Base-by-base conservation (phyloP, 176 grass and related monocot species). In the Paspalum notatum region DNA sequence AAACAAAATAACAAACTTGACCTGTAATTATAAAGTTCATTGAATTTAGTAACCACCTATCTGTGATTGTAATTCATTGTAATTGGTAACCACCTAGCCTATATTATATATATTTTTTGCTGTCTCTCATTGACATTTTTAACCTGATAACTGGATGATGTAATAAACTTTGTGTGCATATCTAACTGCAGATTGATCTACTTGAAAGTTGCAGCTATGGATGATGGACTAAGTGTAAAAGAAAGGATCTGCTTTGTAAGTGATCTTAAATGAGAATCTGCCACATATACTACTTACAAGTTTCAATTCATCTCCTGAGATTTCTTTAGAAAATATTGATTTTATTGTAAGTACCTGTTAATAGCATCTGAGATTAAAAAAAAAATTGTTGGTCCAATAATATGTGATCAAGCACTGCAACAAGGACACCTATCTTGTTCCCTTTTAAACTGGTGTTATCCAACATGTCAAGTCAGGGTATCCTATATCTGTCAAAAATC, bases 101-200 rank as follows among this genome's bases (percentile, higher is more conserved):
- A 43, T 65, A 58, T 8, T 84, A 66, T 55, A n/a, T n/a, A n/a
- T n/a, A 3, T 47, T 38, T 41, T 41, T 49, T 43, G 25, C 10
- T 48, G 14, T 55, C 18, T 37, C 9, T 57, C 47, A 46, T 4
- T 54, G 73, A 32, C 7, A 45, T 84, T 6, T 88, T 78, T 71
- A 67, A 74, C 26, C 12, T 51, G 37, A 68, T 78, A 16, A 78
- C 48, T 78, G 82, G 45, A 8, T 46, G 70, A 72, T 89, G 25
- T 76, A 72, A 37, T 57, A 53, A 32, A 32, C 39, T 63, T 77
- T 76, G 68, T 76, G 52, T 77, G 82, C 74, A 68, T 76, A 42
- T 83, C 67, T 57, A 61, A 75, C 75, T 80, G 67, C 88, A 98
- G 95, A 85, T 91, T 98, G 83, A 87, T 98, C 79, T 98, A 98